These are phyloP conservation scores for Larix sibirica DNA, from an alignment of 83 land plant species.

Conservation along the genomic window DNA sequence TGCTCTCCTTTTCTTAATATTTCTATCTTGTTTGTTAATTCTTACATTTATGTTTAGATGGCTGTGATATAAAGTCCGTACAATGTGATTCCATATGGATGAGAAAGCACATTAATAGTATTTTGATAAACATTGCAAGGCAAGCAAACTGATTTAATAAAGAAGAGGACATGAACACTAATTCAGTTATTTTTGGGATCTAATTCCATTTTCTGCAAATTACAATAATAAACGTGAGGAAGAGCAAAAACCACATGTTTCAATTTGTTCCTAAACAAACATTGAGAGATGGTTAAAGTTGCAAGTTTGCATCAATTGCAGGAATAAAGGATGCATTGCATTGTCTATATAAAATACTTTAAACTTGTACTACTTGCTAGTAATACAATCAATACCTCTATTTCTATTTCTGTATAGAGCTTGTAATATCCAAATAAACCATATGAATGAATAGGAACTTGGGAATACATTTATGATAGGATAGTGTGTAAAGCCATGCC, in stretches of 20 bases:
- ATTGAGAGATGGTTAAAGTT: no score
- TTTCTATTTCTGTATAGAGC: no score
- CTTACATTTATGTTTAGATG: not conserved
- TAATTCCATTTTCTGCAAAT: not conserved
- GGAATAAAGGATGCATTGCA: no score
- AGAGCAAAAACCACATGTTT: not conserved
- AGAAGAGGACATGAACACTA: not conserved
- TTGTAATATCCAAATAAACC: no score
- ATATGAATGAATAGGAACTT: no score
- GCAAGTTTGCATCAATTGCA: no score
- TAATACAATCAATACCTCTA: no score
- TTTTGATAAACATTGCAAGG: not conserved
- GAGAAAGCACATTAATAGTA: not conserved
- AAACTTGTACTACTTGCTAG: no score
- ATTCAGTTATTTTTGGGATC: not conserved
- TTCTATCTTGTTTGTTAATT: not conserved
- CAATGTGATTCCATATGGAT: not conserved
- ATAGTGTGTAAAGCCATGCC: no score
- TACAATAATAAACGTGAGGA: not conserved
- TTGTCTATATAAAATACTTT: no score
- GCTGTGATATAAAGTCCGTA: not conserved
- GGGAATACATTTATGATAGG: no score
- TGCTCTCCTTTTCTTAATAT: not conserved
- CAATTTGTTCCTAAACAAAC: not conserved
- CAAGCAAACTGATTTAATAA: not conserved